These are phyloP conservation scores for Suillus brevipes DNA, from an alignment of 768 basidiomycete species.

Conservation along the genomic window DNA sequence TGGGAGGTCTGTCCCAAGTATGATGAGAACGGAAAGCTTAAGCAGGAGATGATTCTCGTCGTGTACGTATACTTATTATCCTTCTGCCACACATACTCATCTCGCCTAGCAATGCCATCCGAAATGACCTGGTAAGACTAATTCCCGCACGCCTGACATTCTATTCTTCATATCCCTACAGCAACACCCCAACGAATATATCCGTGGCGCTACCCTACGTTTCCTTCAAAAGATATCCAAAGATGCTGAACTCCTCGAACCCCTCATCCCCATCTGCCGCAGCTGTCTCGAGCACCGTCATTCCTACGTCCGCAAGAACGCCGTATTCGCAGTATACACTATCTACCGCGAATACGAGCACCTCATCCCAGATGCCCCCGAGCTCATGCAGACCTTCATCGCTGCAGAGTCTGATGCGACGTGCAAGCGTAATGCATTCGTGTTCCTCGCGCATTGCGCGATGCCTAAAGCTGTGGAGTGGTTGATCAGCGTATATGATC, in stretches of 20 bases:
- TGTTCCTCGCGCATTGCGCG: constrained; percentile 43
- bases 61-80: constrained; percentile 62
- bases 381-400: not conserved
- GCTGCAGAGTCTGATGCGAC: not conserved
- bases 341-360: not conserved
- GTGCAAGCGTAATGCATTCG: not conserved
- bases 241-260: constrained; percentile 55
- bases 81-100: constrained; percentile 12
- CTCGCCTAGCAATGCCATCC: constrained; percentile 59
- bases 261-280: constrained; percentile 43
- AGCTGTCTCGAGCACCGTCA: not conserved
- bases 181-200: not conserved
- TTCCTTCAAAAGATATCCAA: not conserved
- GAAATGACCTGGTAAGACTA: not conserved
- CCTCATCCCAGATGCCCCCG: constrained; percentile 1
- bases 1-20: constrained; percentile 99
- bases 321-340: not conserved
- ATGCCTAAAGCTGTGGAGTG: constrained; percentile 93
- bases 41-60: constrained; percentile 99
- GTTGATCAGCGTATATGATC: constrained; percentile 82
- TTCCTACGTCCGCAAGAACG: not conserved
- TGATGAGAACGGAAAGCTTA: constrained; percentile 95
- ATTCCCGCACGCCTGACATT: not conserved
- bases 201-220: constrained; percentile 28
- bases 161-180: not conserved